phyloP scores from a whole-genome alignment of 768 basidiomycete genomes.

The Kwoniella bestiolae region DNA sequence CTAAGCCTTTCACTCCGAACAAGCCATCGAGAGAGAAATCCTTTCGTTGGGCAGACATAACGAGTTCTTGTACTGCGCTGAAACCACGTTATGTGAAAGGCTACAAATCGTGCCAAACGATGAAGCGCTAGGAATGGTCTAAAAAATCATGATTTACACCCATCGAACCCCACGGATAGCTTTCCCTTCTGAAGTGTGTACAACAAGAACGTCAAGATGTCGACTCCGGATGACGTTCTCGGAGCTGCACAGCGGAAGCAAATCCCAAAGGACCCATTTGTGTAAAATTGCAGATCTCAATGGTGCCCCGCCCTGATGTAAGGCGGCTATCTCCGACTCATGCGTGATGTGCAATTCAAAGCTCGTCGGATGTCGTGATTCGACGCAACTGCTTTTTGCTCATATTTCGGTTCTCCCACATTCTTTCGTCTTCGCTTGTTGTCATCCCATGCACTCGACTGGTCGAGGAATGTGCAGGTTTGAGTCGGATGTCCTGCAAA shows the following conservation, averaged over 20 bases:
- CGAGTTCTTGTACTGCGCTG: too few species aligned
- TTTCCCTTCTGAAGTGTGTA: too few species aligned
- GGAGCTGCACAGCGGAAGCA: too few species aligned
- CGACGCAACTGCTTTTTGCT: slow-evolving; percentile 3
- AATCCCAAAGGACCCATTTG: neutral
- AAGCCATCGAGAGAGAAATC: slow-evolving; percentile 24
- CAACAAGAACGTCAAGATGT: too few species aligned
- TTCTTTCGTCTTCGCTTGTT: slow-evolving; percentile 2
- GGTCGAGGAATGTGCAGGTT: neutral
- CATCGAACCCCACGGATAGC: too few species aligned
- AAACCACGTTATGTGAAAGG: too few species aligned
- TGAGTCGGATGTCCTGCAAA: neutral
- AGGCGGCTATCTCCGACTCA: neutral
- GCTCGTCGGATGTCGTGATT: slow-evolving; percentile 13
- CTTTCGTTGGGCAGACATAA: slow-evolving; percentile 4
- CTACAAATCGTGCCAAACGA: too few species aligned
- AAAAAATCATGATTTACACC: too few species aligned
- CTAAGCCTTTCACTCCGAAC: slow-evolving; percentile 28
- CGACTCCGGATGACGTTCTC: too few species aligned
- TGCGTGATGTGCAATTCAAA: neutral
- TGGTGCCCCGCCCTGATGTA: neutral
- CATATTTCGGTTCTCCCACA: neutral
- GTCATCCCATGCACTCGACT: too few species aligned
- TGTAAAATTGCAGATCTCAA: neutral
- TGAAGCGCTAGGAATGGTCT: too few species aligned